Percentiles rank a stretch among this genome's conserved stretches.
Evolutionary conservation across 75 land plant species (phyloP).

Genomic region (Isoetes taiwanensis): DNA sequence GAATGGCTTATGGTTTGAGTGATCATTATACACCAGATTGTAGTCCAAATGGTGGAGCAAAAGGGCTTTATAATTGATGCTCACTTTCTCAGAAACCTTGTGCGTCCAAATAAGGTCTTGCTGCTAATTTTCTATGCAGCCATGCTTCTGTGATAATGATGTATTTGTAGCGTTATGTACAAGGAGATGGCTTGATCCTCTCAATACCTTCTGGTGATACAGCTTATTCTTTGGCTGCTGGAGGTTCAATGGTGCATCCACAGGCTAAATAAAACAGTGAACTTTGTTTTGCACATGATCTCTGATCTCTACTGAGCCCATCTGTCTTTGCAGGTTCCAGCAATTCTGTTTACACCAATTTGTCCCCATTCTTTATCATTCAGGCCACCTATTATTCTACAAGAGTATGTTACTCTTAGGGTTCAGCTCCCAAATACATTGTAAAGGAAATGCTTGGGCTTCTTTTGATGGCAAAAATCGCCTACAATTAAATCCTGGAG

Average conservation of each 20-base stretch:
- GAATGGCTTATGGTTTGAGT: too few relatives aligned
- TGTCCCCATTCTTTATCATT: conserved; percentile 97
- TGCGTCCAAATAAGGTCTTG: too few relatives aligned
- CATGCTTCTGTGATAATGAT: conserved; percentile 77
- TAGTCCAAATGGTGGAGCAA: too few relatives aligned
- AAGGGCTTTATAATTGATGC: too few relatives aligned
- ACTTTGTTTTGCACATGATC: not conserved
- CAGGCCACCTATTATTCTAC: conserved; percentile 80
- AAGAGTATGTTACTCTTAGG: conserved; percentile 71
- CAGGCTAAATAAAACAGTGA: conserved; percentile 32
- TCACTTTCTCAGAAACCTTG: too few relatives aligned
- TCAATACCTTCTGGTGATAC: conserved; percentile 99
- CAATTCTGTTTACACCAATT: conserved; percentile 90
- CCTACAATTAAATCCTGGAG: conserved; percentile 58
- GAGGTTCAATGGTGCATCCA: conserved; percentile 99
- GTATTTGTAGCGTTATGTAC: conserved; percentile 88
- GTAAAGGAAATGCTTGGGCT: conserved; percentile 91
- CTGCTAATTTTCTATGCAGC: too few relatives aligned
- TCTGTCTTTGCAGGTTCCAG: conserved; percentile 79
- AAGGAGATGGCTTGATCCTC: conserved; percentile 89
- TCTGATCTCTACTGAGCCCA: too few relatives aligned
- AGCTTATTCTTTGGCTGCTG: conserved; percentile 98
- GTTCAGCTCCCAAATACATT: conserved; percentile 65
- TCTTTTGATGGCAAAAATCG: conserved; percentile 91
- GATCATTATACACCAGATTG: too few relatives aligned